Evolutionary conservation across 352 stramenopile genomes (phyloP), one percentile per base, ranked within the genome.

Genomic region (Phytophthora constricta): DNA sequence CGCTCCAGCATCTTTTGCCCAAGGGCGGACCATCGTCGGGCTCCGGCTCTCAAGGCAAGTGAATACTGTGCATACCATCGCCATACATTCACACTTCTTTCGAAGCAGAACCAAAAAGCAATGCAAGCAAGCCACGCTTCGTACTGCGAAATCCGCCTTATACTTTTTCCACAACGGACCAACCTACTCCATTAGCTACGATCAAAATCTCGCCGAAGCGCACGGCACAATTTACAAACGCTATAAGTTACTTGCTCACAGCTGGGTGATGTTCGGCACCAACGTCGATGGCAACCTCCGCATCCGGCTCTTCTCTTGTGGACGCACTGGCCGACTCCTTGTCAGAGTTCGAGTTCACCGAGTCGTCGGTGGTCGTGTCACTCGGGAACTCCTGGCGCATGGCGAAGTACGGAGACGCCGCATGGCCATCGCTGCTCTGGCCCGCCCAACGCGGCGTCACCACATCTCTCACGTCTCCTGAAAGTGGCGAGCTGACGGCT

Each of bases 341-440:
- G 23, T 60, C 54, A 27, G 3, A 51, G 31, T 64, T 20, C 14
- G 58, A 67, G 10, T 34, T 62, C 25, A 58, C 48, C 20, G 66
- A 70, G 17, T 50, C 60, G 5, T 42, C 66, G 9, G 66, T 74
- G 17, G 56, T 74, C 16, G 66, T 70, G 48, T 74, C 68, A 42
- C 66, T 74, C 39, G 66, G 66, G 37, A 65, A 70, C 14, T 74
- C 66, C 43, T 74, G 60, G 26, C 66, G 51, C 66, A 74, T 74
- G 4, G 60, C 42, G 47, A 70, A 65, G 19, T 74, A 74, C n/a
- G 66, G 66, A 27, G 49, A 41, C 19, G 19, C 47, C 20, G 43
- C 39, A 9, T 43, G 53, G 65, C 33, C 59, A 33, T n/a, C 45
- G 37, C 19, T 59, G n/a, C n/a, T n/a, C n/a, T n/a, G n/a, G n/a